Base-by-base conservation (phyloP, 169 alveolate species). In the Plasmodium coatneyi region DNA sequence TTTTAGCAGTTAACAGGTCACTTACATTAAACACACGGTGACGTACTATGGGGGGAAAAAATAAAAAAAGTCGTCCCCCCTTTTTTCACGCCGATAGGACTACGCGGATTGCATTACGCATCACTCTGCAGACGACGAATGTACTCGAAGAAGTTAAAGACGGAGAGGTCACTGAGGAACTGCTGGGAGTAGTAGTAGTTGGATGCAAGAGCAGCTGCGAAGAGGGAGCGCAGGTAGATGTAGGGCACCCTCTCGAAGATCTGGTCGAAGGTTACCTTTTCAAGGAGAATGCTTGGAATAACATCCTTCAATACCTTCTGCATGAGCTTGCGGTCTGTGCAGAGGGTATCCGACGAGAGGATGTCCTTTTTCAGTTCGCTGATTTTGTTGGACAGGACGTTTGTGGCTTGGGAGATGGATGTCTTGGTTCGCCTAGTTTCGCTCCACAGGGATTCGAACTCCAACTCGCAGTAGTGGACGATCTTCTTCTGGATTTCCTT, bases 381-480 rank as follows among this genome's bases (percentile, higher is more conserved):
- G 82, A 97, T 96, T 92, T 96, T 96, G 46, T 92, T 84, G 2
- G 98, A 96, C 16, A 97, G 93, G 12, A 96, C 81, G 80, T 97
- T 97, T 5, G 98, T 96, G 12, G 97, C 95, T 84, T 97, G 97
- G 46, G 97, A 97, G 54, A 97, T 87, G 22, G 97, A 96, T 28
- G 80, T 93, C 66, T 96, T 96, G 14, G 97, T 97, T 66, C 98
- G 83, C 56, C 95, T 82, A 0, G 97, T 95, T 83, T 96, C 97
- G 49, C 54, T 93, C 97, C 97, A 96, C 25, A 96, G 81, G 12
- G 96, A 95, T 71, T 95, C 93, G 60, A 96, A 96, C 52, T 96
- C 97, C 52, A 46, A 86, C 9, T 95, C 92, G 19, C 97, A 96
- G 76, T 96, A 95, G 71, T 91, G 82, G 19, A 60, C 83, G 71